These are phyloP conservation scores for Nannizzia gypsea DNA, from an alignment of 2,329 filamentous ascomycete genomes.

Conservation along the genomic window DNA sequence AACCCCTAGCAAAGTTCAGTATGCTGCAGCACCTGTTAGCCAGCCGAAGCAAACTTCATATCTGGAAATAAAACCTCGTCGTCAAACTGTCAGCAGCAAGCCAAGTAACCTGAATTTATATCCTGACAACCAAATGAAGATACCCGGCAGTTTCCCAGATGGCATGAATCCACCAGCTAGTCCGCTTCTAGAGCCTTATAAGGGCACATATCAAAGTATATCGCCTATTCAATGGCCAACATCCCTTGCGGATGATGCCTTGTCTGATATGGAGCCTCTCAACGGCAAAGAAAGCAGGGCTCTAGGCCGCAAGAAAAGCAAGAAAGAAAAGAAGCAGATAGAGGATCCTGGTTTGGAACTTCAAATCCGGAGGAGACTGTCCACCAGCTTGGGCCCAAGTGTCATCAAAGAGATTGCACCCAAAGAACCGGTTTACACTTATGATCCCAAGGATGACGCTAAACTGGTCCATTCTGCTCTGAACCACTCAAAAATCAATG, in stretches of 20 bases:
- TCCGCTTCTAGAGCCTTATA: slow-evolving; percentile 82
- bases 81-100: slow-evolving; percentile 12
- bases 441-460: slow-evolving; percentile 72
- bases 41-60: slow-evolving; percentile 17
- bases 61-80: slow-evolving; percentile 17
- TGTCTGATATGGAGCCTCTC: slow-evolving; percentile 40
- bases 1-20: slow-evolving; percentile 7
- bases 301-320: slow-evolving; percentile 23
- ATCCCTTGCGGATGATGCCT: slow-evolving; percentile 46
- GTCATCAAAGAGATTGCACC: not conserved
- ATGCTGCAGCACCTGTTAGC: slow-evolving; percentile 19
- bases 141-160: slow-evolving; percentile 20
- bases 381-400: not conserved
- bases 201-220: slow-evolving; percentile 84
- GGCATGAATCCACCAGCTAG: slow-evolving; percentile 54
- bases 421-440: slow-evolving; percentile 43
- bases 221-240: slow-evolving; percentile 85
- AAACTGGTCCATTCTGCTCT: slow-evolving; percentile 64
- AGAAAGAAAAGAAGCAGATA: slow-evolving; percentile 19
- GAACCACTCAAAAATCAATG: slow-evolving; percentile 54
- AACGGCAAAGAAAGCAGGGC: slow-evolving; percentile 22
- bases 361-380: not conserved
- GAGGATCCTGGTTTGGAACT: slow-evolving; percentile 13
- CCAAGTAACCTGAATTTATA: slow-evolving; percentile 28
- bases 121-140: slow-evolving; percentile 27